These are phyloP conservation scores for Fusarium sp. DNA, from an alignment of 2,329 filamentous ascomycete species.

Conservation along the genomic window DNA sequence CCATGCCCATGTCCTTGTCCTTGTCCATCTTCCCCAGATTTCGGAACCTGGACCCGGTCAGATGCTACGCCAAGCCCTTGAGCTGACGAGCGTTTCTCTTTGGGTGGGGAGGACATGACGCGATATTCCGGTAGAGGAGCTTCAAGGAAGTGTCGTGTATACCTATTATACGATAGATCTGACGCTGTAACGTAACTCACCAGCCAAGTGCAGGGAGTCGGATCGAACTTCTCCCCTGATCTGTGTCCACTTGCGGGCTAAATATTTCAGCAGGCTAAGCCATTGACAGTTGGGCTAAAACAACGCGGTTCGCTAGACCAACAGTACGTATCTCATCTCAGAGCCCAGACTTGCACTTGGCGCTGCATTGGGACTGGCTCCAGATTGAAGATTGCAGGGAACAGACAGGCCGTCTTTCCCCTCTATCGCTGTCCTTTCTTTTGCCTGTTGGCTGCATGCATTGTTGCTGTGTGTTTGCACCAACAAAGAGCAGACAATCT, in stretches of 20 bases:
- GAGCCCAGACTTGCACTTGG: constrained; percentile 1
- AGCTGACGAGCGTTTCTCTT: not conserved
- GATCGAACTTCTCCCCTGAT: not conserved
- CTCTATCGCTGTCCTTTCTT: not conserved
- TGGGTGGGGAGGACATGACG: not conserved
- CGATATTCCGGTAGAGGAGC: not conserved
- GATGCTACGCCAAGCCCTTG: constrained; percentile 2
- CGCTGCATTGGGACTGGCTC: constrained; percentile 4
- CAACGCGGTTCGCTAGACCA: not conserved
- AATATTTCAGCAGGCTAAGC: constrained; percentile 4
- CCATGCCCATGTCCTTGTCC: not conserved
- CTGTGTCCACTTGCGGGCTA: not conserved
- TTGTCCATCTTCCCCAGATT: constrained; percentile 5
- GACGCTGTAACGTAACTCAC: not conserved
- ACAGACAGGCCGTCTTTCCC: not conserved
- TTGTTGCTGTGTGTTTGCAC: not conserved
- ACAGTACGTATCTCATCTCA: not conserved
- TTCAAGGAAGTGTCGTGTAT: not conserved
- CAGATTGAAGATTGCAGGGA: constrained; percentile 2
- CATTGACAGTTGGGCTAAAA: constrained; percentile 4
- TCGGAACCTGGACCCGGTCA: not conserved
- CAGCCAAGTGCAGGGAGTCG: not conserved
- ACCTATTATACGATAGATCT: not conserved
- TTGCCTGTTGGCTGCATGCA: not conserved
- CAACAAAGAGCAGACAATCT: not conserved